Conservation (phyloP, 768 basidiomycete genomes). For the Cystobasidium tubakii region DNA sequence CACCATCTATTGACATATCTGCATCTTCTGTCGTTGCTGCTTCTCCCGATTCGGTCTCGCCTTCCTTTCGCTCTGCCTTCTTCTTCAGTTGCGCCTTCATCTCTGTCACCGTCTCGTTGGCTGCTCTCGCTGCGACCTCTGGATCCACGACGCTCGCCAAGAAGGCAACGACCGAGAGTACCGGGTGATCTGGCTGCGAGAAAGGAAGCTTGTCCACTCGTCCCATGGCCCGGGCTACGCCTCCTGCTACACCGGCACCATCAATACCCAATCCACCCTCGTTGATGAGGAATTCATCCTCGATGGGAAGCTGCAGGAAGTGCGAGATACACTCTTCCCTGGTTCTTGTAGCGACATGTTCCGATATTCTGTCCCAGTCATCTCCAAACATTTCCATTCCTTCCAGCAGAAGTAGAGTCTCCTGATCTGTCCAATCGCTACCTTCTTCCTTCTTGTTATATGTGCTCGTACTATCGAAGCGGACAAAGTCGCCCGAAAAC, state of each 20-base stretch:
- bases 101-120: slow-evolving; percentile 56
- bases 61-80: slow-evolving; percentile 41
- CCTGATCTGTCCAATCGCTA: slow-evolving; percentile 83
- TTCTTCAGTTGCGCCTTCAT: slow-evolving; percentile 32
- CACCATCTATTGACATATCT: slow-evolving; percentile 27
- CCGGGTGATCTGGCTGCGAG: slow-evolving; percentile 90
- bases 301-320: slow-evolving; percentile 92
- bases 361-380: slow-evolving; percentile 86
- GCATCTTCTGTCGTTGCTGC: neutral
- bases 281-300: slow-evolving; percentile 75
- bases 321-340: slow-evolving; percentile 92
- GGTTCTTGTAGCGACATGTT: slow-evolving; percentile 76
- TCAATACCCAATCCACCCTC: slow-evolving; percentile 64
- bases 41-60: slow-evolving; percentile 25
- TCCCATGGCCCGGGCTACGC: neutral
- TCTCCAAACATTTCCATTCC: slow-evolving; percentile 97
- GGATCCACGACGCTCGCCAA: slow-evolving; percentile 77
- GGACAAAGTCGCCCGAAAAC: slow-evolving; percentile 93
- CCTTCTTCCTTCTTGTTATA: slow-evolving; percentile 48
- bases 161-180: slow-evolving; percentile 98
- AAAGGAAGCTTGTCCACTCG: slow-evolving; percentile 62
- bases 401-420: slow-evolving; percentile 80
- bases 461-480: slow-evolving; percentile 49
- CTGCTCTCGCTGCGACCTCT: slow-evolving; percentile 85
- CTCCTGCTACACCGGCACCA: neutral